A percentile compares a stretch with the other conserved stretches of the same genome.
These are phyloP conservation scores for Auriscalpium orientale DNA, from an alignment of 768 basidiomycete species.

Conservation along the genomic window DNA sequence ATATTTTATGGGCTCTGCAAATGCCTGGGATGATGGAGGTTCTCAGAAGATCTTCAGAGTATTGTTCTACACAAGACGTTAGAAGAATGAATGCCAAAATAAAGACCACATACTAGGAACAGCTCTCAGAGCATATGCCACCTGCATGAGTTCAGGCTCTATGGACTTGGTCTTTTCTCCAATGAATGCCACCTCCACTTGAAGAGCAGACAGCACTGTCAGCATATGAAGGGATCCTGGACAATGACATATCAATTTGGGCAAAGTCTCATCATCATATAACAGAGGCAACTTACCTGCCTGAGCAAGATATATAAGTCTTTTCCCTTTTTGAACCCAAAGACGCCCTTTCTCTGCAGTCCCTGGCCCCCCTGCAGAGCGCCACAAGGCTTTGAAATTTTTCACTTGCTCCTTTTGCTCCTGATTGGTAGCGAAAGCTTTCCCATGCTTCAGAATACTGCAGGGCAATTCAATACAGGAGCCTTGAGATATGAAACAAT, in stretches of 20 bases:
- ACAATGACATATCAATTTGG: background rate
- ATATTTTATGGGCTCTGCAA: background rate
- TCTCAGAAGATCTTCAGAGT: background rate
- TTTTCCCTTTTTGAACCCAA: background rate
- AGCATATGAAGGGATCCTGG: background rate
- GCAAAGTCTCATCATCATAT: no score
- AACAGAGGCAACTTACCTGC: background rate
- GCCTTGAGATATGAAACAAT: no score
- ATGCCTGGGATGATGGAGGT: background rate
- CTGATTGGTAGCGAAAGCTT: no score
- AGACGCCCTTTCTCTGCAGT: background rate
- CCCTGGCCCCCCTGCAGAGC: background rate
- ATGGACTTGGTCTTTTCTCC: background rate
- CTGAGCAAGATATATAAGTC: background rate
- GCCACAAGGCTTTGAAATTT: no score
- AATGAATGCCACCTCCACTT: background rate
- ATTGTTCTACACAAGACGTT: background rate
- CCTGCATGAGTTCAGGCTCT: background rate
- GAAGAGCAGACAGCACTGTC: background rate
- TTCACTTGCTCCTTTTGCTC: no score
- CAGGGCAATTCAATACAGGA: no score
- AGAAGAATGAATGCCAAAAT: background rate
- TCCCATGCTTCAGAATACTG: no score
- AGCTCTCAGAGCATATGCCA: background rate
- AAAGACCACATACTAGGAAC: background rate